Conservation (phyloP, 768 basidiomycete species). For the Agrocybe pediades region DNA sequence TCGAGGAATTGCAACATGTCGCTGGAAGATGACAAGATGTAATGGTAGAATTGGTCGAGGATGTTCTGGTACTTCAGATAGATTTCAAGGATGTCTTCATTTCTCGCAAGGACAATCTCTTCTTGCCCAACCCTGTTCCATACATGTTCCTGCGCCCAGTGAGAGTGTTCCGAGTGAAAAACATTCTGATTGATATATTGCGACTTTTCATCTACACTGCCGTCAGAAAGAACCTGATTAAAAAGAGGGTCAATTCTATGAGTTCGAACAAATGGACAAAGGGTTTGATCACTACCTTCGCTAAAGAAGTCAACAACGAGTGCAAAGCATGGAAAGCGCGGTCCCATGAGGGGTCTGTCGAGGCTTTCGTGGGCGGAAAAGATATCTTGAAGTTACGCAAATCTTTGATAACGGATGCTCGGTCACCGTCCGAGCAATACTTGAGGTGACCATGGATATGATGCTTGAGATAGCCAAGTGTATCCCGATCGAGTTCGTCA, state of each 20-base stretch:
- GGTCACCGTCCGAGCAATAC: background rate
- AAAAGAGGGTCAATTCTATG: background rate
- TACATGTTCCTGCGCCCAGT: slow-evolving; percentile 10
- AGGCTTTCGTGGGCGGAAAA: background rate
- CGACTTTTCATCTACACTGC: background rate
- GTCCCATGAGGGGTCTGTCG: slow-evolving; percentile 3
- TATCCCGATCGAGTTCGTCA: slow-evolving; percentile 1
- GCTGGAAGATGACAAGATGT: slow-evolving; percentile 6
- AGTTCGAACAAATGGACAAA: background rate
- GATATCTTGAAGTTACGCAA: background rate
- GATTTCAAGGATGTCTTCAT: background rate
- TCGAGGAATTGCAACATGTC: slow-evolving; percentile 6
- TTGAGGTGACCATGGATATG: slow-evolving; percentile 11
- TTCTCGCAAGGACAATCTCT: background rate
- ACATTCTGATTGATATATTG: slow-evolving; percentile 7
- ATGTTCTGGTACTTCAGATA: slow-evolving; percentile 5
- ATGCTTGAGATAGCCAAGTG: slow-evolving; percentile 17
- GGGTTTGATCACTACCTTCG: slow-evolving; percentile 1
- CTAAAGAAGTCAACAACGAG: slow-evolving; percentile 11
- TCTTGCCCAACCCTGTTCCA: background rate
- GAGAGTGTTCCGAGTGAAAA: slow-evolving; percentile 16
- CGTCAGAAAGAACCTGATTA: background rate
- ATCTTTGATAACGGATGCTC: background rate
- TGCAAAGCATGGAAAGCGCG: slow-evolving; percentile 11
- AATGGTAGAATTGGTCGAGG: slow-evolving; percentile 10